A percentile compares a stretch with the other conserved stretches of the same genome.
These are phyloP conservation scores for Penicillium aurantiogriseum DNA, from an alignment of 2,329 filamentous ascomycete species.

Conservation along the genomic window DNA sequence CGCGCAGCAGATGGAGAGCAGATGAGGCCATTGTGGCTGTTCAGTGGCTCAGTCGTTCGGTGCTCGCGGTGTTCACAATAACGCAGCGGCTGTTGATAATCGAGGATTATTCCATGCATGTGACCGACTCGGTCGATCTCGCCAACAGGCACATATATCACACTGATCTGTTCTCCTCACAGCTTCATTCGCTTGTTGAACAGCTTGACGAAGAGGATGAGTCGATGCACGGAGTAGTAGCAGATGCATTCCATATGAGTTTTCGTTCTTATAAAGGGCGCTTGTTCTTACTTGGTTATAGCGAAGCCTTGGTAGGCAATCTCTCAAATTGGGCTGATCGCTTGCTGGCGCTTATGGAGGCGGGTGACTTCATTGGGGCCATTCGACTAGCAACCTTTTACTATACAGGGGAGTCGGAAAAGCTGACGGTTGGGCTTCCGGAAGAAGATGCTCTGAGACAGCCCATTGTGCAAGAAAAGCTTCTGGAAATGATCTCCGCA, in stretches of 20 bases:
- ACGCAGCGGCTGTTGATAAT: constrained; percentile 90
- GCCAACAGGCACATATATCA: constrained; percentile 92
- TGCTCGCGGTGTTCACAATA: constrained; percentile 86
- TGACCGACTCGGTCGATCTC: constrained; percentile 92
- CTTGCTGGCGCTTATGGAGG: constrained; percentile 88
- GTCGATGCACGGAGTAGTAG: constrained; percentile 91
- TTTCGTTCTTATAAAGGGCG: constrained; percentile 93
- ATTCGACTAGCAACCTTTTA: constrained; percentile 90
- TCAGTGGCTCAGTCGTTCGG: constrained; percentile 93
- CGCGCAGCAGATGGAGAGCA: constrained; percentile 85
- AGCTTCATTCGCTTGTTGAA: constrained; percentile 81
- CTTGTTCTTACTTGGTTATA: constrained; percentile 88
- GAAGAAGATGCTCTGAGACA: constrained; percentile 76
- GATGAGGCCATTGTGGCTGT: constrained; percentile 95
- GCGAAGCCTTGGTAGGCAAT: constrained; percentile 84
- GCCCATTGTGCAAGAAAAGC: constrained; percentile 78
- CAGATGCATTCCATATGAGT: constrained; percentile 97
- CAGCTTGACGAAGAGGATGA: constrained; percentile 81
- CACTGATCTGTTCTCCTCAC: constrained; percentile 81
- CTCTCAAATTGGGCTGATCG: constrained; percentile 97
- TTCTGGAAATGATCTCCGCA: constrained; percentile 89
- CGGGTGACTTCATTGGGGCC: constrained; percentile 91
- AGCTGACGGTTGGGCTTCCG: constrained; percentile 87
- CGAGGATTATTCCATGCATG: constrained; percentile 82
- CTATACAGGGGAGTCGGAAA: constrained; percentile 87